Percentiles rank a stretch among this genome's conserved stretches.
Evolutionary conservation across 805 yeast genomes (phyloP).

Genomic region (Priceomyces haplophilus): DNA sequence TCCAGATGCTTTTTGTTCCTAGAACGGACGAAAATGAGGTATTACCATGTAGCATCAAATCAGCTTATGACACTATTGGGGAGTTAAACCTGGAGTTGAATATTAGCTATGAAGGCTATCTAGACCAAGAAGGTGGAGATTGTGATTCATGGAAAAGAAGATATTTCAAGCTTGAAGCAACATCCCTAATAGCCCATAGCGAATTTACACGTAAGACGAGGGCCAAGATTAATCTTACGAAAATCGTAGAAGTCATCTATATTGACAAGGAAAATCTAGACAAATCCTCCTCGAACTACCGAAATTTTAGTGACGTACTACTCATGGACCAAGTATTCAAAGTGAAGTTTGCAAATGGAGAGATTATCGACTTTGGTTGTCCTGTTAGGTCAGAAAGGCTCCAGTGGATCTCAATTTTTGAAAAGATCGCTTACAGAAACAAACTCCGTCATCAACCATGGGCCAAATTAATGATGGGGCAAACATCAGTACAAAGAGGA

Average conservation of each 20-base stretch:
- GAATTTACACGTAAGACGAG: constrained; percentile 65
- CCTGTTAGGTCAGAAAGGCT: constrained; percentile 59
- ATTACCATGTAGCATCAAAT: constrained; percentile 66
- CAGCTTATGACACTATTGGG: constrained; percentile 36
- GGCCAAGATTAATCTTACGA: constrained; percentile 71
- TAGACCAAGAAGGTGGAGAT: constrained; percentile 93
- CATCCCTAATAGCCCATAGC: constrained; percentile 71
- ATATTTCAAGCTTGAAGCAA: constrained; percentile 69
- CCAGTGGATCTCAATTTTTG: constrained; percentile 63
- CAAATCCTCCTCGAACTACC: constrained; percentile 29
- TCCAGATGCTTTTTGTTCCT: constrained; percentile 68
- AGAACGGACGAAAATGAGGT: constrained; percentile 57
- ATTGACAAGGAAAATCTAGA: constrained; percentile 38
- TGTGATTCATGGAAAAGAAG: constrained; percentile 70
- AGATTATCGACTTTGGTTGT: constrained; percentile 81
- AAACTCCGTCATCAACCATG: constrained; percentile 58
- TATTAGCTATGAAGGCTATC: constrained; percentile 55
- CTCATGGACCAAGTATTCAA: constrained; percentile 72
- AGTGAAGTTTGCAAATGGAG: constrained; percentile 73
- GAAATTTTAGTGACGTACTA: constrained; percentile 72
- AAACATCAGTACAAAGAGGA: background rate
- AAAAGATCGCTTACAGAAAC: constrained; percentile 53
- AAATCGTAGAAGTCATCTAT: constrained; percentile 53
- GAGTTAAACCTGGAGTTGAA: constrained; percentile 27
- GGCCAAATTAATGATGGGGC: constrained; percentile 48